Evolutionary conservation across 1,284 basidiomycete genomes (phyloP).

Genomic region (Cryptococcus sp.): DNA sequence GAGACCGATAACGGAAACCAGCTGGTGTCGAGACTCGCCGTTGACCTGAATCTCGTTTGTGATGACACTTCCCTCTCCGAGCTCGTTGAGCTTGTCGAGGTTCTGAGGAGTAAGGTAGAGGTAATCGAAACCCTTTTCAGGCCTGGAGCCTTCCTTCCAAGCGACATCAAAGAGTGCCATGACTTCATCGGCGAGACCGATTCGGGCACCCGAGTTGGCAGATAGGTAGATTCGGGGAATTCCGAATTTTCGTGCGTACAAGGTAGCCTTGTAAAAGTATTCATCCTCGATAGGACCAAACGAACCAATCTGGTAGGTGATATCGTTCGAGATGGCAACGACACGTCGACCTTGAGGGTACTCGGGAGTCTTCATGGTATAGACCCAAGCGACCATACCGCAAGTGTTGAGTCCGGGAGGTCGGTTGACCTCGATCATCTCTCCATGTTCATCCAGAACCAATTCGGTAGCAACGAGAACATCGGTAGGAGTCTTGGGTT

Average conservation of each 20-base stretch:
- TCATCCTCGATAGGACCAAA: slow-evolving; percentile 95
- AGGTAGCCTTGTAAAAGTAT: slow-evolving; percentile 92
- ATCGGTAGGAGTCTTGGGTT: slow-evolving; percentile 68
- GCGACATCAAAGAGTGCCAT: slow-evolving; percentile 85
- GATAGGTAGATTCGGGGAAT: slow-evolving; percentile 95
- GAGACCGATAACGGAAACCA: slow-evolving; percentile 93
- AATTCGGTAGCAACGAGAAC: slow-evolving; percentile 82
- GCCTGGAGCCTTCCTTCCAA: slow-evolving; percentile 74
- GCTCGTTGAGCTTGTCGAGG: slow-evolving; percentile 74
- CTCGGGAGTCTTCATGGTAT: slow-evolving; percentile 89
- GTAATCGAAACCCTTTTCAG: slow-evolving; percentile 95
- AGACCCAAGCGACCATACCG: slow-evolving; percentile 99
- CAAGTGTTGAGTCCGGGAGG: slow-evolving; percentile 90
- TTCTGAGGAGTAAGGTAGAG: slow-evolving; percentile 89
- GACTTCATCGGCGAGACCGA: slow-evolving; percentile 92
- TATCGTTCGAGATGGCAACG: slow-evolving; percentile 95
- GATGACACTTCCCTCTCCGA: slow-evolving; percentile 70
- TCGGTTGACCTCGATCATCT: slow-evolving; percentile 82
- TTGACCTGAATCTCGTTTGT: slow-evolving; percentile 79
- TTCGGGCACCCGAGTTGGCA: slow-evolving; percentile 95
- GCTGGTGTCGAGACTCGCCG: slow-evolving; percentile 84
- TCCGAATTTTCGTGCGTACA: slow-evolving; percentile 83
- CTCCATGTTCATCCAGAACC: slow-evolving; percentile 88
- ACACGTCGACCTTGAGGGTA: slow-evolving; percentile 82
- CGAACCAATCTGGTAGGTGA: slow-evolving; percentile 97